Conservation (phyloP, 192 early-diverging fungal genomes). For the Coemansia sp. region DNA sequence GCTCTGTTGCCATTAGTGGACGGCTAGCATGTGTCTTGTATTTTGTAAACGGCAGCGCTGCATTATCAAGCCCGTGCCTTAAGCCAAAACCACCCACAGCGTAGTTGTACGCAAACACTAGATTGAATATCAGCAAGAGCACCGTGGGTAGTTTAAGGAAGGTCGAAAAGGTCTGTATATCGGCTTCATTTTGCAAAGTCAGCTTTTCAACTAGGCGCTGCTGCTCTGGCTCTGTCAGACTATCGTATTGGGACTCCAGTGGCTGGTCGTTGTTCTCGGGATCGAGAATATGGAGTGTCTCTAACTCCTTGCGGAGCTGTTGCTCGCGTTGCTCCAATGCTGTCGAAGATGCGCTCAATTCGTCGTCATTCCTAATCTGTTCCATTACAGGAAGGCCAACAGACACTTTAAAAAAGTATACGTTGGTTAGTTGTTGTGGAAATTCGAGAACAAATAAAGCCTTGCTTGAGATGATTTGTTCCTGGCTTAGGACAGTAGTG, state of each 20-base stretch:
- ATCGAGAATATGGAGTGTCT: constrained; percentile 16
- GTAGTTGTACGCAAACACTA: constrained; percentile 42
- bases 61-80: background rate
- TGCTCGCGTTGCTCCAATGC: constrained; percentile 1
- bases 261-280: constrained; percentile 12
- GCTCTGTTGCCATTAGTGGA: constrained; percentile 37
- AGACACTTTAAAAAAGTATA: too few species aligned
- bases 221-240: constrained; percentile 28
- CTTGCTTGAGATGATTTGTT: too few species aligned
- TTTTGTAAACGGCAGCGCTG: constrained; percentile 28
- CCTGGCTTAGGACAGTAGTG: too few species aligned
- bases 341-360: background rate
- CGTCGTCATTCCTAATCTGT: background rate
- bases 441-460: too few species aligned
- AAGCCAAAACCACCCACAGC: constrained; percentile 19
- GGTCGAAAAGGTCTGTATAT: constrained; percentile 38
- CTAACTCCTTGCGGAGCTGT: constrained; percentile 13
- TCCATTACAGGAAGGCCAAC: background rate
- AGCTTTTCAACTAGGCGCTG: constrained; percentile 29
- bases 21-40: constrained; percentile 19
- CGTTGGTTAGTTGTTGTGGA: too few species aligned
- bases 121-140: constrained; percentile 30
- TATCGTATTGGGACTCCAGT: constrained; percentile 26
- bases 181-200: constrained; percentile 34
- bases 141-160: constrained; percentile 39